phyloP scores from a whole-genome alignment of 108 stramenopile genomes.

The Halocafeteria seosinensis region DNA sequence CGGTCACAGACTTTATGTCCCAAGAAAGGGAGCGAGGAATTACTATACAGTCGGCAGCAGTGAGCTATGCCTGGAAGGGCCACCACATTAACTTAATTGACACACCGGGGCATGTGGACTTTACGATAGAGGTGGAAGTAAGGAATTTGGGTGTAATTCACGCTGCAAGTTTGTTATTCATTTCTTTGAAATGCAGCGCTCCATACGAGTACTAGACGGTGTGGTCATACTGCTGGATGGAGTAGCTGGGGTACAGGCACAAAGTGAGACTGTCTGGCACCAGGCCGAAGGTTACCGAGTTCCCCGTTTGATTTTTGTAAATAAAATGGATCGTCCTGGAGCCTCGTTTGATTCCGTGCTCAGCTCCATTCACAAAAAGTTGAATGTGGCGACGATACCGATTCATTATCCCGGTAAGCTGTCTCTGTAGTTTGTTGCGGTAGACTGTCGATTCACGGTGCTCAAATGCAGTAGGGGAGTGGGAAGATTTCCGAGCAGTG shows the following conservation, averaged over 20 bases:
- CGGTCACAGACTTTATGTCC: constrained; percentile 90
- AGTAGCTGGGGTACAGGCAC: constrained; percentile 93
- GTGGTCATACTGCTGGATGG: constrained; percentile 85
- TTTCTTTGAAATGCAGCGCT: constrained; percentile 37
- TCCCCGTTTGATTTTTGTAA: constrained; percentile 70
- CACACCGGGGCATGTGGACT: constrained; percentile 98
- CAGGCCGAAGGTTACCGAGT: constrained; percentile 84
- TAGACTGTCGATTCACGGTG: too few species aligned
- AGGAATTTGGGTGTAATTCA: neutral
- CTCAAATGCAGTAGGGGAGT: constrained; percentile 15
- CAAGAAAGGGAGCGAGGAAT: constrained; percentile 93
- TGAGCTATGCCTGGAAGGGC: constrained; percentile 73
- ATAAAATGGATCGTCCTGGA: constrained; percentile 96
- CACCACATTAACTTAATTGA: constrained; percentile 92
- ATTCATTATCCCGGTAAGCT: constrained; percentile 18
- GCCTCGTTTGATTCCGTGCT: constrained; percentile 62
- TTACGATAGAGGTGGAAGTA: constrained; percentile 81
- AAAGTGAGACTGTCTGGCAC: constrained; percentile 93
- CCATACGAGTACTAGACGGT: constrained; percentile 85
- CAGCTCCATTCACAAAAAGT: constrained; percentile 46
- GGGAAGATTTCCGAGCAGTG: constrained; percentile 63
- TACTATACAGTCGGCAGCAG: constrained; percentile 90
- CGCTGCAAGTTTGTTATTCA: neutral
- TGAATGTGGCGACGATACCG: constrained; percentile 24
- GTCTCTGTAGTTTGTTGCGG: constrained; percentile 9